Base-by-base conservation (phyloP, 2,329 filamentous ascomycete genomes). In the Lachnum nothofagi region DNA sequence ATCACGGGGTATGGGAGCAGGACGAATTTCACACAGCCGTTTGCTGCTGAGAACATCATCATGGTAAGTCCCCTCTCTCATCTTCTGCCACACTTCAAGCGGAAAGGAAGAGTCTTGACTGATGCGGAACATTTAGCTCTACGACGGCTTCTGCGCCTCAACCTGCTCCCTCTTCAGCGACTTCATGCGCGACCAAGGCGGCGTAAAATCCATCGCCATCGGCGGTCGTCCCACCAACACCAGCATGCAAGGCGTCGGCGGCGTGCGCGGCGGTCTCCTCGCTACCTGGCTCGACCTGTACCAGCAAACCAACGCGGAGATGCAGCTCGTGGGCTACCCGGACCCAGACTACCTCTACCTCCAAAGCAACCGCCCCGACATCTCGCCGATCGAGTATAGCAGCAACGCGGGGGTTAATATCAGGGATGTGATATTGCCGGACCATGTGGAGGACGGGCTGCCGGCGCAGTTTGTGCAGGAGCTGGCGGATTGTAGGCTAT, bases 241-340 rank as follows among this genome's bases (percentile, higher is more conserved):
- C 0, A 73, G 76, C 1, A 84, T 82, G 70, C 79, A 83, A 66
- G 73, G 72, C 5, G 70, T 83, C 16, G 79, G 81, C n/a, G 82
- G 81, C 20, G 75, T 78, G 40, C 79, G 82, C 58, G 82, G 82
- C 29, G 66, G 66, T 0, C 69, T 72, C 41, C 59, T 44, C 3
- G 31, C 27, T 9, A 41, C 37, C n/a, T 54, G 35, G 33, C 4
- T n/a, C 3, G 19, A 34, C 20, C 14, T 51, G 9, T 44, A 46
- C 24, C 40, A 43, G 8, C 25, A 33, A 12, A 31, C 12, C 3
- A 22, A 48, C 22, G 33, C 27, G 1, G n/a, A 46, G n/a, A 34
- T 37, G 20, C n/a, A 8, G 23, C 47, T 42, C 2, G 17, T n/a
- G 3, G 17, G 19, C 6, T 25, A 41, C 5, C 35, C 41, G 19